These are phyloP conservation scores for Fomitiporia mediterranea DNA, from an alignment of 1,284 basidiomycete species.

Conservation along the genomic window DNA sequence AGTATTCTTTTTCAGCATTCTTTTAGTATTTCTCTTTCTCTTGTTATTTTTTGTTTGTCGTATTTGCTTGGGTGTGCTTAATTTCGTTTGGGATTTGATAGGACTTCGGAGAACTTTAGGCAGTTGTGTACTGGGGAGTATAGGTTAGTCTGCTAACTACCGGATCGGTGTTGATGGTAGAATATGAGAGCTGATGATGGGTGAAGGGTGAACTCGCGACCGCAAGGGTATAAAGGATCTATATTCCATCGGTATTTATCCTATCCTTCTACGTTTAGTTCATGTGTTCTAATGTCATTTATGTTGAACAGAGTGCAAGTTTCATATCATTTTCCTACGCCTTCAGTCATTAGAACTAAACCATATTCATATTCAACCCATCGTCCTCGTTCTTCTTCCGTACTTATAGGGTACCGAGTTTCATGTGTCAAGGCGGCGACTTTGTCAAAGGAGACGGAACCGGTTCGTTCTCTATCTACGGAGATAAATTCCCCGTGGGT, in stretches of 20 bases:
- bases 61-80: no score
- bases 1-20: not conserved
- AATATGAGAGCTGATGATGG: no score
- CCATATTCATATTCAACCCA: no score
- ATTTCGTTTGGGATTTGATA: no score
- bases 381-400: not conserved
- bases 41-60: not conserved
- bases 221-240: constrained; percentile 85
- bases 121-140: constrained; percentile 96
- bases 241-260: constrained; percentile 82
- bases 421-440: constrained; percentile 91
- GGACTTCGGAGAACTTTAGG: constrained; percentile 96
- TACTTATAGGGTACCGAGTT: constrained; percentile 57
- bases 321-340: constrained; percentile 8
- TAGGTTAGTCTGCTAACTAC: constrained; percentile 47
- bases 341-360: no score
- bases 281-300: constrained; percentile 19
- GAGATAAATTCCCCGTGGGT: constrained; percentile 81
- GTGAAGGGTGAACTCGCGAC: constrained; percentile 73
- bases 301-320: constrained; percentile 62
- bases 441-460: constrained; percentile 91
- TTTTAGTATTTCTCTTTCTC: not conserved
- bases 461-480: constrained; percentile 92
- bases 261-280: not conserved
- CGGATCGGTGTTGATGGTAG: no score